Evolutionary conservation across 306 rosid species (phyloP).

Genomic region (Medicago truncatula): DNA sequence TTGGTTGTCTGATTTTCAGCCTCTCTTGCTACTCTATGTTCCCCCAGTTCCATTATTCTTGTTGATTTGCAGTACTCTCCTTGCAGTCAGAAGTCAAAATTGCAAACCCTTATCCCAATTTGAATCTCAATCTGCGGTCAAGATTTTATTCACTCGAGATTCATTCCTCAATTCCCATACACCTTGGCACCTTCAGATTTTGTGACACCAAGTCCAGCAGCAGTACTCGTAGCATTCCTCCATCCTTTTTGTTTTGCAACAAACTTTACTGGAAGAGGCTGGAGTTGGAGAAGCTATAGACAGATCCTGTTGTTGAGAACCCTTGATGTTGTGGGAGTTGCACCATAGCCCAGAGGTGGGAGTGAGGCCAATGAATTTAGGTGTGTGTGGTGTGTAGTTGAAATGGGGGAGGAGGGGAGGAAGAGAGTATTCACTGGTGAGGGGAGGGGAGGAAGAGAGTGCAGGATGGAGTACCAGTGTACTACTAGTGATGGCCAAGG

Average conservation of each 20-base stretch:
- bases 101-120: not conserved
- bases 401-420: not conserved
- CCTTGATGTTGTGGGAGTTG: not conserved
- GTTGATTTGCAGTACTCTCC: not conserved
- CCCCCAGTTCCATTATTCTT: not conserved
- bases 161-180: not conserved
- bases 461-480: not conserved
- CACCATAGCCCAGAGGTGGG: not conserved
- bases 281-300: not conserved
- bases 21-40: not conserved
- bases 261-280: not conserved
- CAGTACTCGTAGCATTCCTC: not conserved
- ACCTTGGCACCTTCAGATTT: not conserved
- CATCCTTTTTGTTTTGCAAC: not conserved
- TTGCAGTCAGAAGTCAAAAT: not conserved
- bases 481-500: not conserved
- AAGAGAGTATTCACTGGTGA: not conserved
- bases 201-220: not conserved
- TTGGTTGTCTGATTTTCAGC: not conserved
- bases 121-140: not conserved
- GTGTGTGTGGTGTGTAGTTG: not conserved
- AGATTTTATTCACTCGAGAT: not conserved
- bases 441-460: not conserved
- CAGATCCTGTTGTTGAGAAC: not conserved
- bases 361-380: not conserved